Evolutionary conservation across 1,139 yeast species (phyloP).

Genomic region (Saccharomyces hybrid): DNA sequence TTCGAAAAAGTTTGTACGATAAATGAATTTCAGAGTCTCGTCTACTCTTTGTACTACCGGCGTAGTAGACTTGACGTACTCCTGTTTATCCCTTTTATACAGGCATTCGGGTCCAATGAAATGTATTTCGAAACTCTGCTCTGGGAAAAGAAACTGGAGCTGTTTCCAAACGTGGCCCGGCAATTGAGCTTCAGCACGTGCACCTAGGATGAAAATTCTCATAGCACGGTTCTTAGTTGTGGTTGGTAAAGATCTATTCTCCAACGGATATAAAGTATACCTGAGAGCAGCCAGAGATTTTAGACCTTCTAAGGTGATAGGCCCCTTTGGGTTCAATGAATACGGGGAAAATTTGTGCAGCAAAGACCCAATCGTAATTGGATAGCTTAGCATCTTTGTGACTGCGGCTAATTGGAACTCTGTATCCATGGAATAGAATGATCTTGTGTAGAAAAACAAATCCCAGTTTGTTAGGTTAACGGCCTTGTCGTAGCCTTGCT

Average conservation of each 20-base stretch:
- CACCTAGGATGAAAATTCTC: constrained; percentile 82
- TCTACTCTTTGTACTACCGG: constrained; percentile 71
- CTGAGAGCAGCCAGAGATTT: constrained; percentile 86
- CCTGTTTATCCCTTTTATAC: constrained; percentile 57
- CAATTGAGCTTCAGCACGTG: constrained; percentile 86
- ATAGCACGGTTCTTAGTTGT: constrained; percentile 78
- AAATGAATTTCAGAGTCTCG: constrained; percentile 63
- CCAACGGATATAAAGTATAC: constrained; percentile 78
- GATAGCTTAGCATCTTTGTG: constrained; percentile 89
- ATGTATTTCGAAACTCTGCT: constrained; percentile 73
- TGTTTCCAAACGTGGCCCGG: constrained; percentile 98
- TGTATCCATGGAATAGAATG: constrained; percentile 91
- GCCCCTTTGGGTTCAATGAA: constrained; percentile 72
- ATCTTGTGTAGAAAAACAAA: constrained; percentile 84
- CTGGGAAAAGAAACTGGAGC: constrained; percentile 77
- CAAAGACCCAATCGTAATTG: constrained; percentile 78
- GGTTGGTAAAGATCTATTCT: constrained; percentile 34
- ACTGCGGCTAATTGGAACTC: constrained; percentile 94
- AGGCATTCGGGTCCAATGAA: constrained; percentile 91
- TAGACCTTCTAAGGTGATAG: constrained; percentile 83
- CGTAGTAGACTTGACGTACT: constrained; percentile 39
- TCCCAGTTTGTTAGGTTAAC: constrained; percentile 88
- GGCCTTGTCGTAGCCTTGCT: constrained; percentile 67
- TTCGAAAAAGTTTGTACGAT: constrained; percentile 88
- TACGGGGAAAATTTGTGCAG: constrained; percentile 85